Conservation (phyloP, 176 grass and related monocot genomes). For the Alloteropsis semialata region DNA sequence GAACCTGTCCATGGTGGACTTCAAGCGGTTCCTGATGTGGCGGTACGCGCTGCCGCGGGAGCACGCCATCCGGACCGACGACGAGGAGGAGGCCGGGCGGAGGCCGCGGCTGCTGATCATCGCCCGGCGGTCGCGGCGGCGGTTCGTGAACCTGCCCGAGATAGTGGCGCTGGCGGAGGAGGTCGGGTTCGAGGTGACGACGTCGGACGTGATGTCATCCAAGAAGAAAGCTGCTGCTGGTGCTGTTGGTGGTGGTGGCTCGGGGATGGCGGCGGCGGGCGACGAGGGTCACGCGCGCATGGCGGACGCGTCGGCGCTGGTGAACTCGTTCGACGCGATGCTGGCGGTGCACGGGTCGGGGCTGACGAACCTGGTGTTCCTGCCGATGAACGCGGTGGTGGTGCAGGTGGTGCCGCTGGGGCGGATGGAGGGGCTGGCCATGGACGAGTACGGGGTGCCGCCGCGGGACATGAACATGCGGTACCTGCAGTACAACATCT, state of each 20-base stretch:
- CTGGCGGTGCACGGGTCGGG: conserved; percentile 80
- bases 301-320: conserved; percentile 32
- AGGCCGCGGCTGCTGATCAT: conserved; percentile 51
- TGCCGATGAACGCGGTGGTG: conserved; percentile 73
- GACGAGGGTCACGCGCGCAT: conserved; percentile 10
- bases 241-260: no score
- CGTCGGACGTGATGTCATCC: conserved; percentile 40
- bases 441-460: conserved; percentile 73
- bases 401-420: conserved; percentile 85
- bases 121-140: conserved; percentile 33
- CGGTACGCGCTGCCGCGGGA: conserved; percentile 52
- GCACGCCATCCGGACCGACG: conserved; percentile 42
- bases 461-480: conserved; percentile 72
- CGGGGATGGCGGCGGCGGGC: background rate
- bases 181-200: conserved; percentile 64
- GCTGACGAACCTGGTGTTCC: conserved; percentile 77
- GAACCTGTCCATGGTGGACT: conserved; percentile 59
- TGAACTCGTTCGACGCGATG: conserved; percentile 71
- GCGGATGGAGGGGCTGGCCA: conserved; percentile 51
- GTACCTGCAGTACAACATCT: conserved; percentile 88
- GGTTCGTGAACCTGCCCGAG: conserved; percentile 58
- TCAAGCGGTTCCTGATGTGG: conserved; percentile 57
- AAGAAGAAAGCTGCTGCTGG: no score
- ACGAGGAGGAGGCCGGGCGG: conserved; percentile 11
- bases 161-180: conserved; percentile 48